Conservation (phyloP, 345 rosid species). For the Pistacia vera region DNA sequence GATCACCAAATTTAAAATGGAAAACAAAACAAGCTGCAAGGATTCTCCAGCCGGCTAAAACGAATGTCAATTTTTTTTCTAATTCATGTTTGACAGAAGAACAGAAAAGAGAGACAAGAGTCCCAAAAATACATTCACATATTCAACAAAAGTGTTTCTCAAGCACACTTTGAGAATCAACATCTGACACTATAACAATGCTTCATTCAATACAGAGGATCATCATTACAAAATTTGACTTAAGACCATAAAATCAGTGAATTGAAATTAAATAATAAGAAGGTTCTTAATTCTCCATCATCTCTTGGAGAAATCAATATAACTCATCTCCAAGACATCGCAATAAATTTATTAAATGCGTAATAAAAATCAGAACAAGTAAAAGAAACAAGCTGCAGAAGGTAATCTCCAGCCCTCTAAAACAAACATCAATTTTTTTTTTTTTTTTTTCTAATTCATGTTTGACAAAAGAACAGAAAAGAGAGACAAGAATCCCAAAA, state of each 20-base stretch:
- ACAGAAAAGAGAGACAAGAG: background rate
- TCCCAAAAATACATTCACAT: background rate
- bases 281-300: too few species aligned
- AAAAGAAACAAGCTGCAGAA: background rate
- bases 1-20: background rate
- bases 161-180: background rate
- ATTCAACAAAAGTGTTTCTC: background rate
- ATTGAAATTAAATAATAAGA: too few species aligned
- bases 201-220: background rate
- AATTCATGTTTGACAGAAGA: background rate
- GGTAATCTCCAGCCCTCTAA: background rate
- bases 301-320: too few species aligned
- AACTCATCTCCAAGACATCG: too few species aligned
- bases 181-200: background rate
- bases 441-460: background rate
- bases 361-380: too few species aligned
- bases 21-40: background rate
- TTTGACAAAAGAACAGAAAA: background rate
- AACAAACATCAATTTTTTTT: background rate
- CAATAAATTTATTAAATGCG: too few species aligned
- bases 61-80: background rate
- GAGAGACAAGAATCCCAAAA: background rate
- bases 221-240: background rate
- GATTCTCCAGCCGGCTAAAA: background rate
- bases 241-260: too few species aligned